Conservation (phyloP, 371 early-diverging fungal species). For the Batkoa obscura region DNA sequence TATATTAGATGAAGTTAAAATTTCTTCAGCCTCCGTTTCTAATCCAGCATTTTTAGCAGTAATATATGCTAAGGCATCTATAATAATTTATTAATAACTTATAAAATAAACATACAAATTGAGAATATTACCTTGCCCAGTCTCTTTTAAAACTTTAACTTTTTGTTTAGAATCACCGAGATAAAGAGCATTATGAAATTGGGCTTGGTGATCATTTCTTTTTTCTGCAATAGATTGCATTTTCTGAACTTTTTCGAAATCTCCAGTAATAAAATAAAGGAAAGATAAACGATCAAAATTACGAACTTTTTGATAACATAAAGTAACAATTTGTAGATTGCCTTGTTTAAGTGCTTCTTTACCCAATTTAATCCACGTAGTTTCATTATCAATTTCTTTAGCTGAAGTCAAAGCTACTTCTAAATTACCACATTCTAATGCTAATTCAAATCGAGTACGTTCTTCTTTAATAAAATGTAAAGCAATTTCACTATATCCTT, state of each 20-base stretch:
- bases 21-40: conserved; percentile 55
- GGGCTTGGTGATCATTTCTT: conserved; percentile 59
- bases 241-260: conserved; percentile 63
- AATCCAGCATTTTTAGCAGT: conserved; percentile 79
- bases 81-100: too few relatives aligned
- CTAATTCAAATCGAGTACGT: conserved; percentile 87
- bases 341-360: conserved; percentile 77
- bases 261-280: conserved; percentile 80
- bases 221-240: conserved; percentile 81
- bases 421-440: conserved; percentile 86
- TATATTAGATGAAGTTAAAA: conserved; percentile 45
- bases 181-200: conserved; percentile 74
- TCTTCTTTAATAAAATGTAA: conserved; percentile 94
- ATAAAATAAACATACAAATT: too few relatives aligned
- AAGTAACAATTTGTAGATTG: conserved; percentile 71
- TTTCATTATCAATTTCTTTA: conserved; percentile 62
- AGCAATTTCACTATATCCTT: conserved; percentile 95
- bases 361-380: conserved; percentile 72
- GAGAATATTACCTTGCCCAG: too few relatives aligned
- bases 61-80: conserved; percentile 74
- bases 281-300: conserved; percentile 81
- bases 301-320: conserved; percentile 73
- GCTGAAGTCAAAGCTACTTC: conserved; percentile 85
- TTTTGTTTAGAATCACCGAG: conserved; percentile 79
- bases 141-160: conserved; percentile 51